phyloP scores from a whole-genome alignment of 768 basidiomycete genomes.

The Fibroporia radiculosa region DNA sequence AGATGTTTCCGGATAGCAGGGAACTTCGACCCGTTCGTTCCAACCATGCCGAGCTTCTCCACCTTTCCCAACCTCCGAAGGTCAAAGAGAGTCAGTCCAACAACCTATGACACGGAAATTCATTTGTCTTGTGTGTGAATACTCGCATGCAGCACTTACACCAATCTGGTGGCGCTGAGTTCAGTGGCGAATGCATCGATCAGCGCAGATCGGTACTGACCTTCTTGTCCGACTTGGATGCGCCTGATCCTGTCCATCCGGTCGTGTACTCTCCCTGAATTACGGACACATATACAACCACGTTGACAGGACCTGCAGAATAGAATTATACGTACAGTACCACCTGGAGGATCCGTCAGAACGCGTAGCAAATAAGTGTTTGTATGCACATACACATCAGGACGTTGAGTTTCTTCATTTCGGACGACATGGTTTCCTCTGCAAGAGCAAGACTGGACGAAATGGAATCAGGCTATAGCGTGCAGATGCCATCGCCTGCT shows the following conservation, averaged over 20 bases:
- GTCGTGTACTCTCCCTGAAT: slow-evolving; percentile 84
- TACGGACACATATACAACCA: neutral
- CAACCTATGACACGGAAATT: slow-evolving; percentile 84
- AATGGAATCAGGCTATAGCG: neutral
- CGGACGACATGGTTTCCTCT: slow-evolving; percentile 29
- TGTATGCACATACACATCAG: slow-evolving; percentile 61
- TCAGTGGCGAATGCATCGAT: slow-evolving; percentile 1
- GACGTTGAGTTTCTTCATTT: slow-evolving; percentile 50
- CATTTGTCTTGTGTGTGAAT: slow-evolving; percentile 77
- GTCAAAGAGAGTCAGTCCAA: slow-evolving; percentile 86
- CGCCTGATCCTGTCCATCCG: slow-evolving; percentile 89
- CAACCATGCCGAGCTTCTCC: slow-evolving; percentile 76
- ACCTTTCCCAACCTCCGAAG: slow-evolving; percentile 81
- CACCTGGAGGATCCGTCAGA: slow-evolving; percentile 28
- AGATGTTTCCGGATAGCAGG: slow-evolving; percentile 80
- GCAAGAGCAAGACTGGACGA: neutral
- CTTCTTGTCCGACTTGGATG: slow-evolving; percentile 93
- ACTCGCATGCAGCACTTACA: slow-evolving; percentile 36
- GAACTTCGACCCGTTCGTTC: slow-evolving; percentile 83
- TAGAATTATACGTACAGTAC: slow-evolving; percentile 28
- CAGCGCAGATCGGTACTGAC: slow-evolving; percentile 28
- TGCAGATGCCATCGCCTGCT: neutral
- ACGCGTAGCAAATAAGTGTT: slow-evolving; percentile 16
- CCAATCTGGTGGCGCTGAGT: slow-evolving; percentile 45
- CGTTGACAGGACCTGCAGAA: neutral